phyloP scores from a whole-genome alignment of 306 rosid species.

The Vachellia collinsii region DNA sequence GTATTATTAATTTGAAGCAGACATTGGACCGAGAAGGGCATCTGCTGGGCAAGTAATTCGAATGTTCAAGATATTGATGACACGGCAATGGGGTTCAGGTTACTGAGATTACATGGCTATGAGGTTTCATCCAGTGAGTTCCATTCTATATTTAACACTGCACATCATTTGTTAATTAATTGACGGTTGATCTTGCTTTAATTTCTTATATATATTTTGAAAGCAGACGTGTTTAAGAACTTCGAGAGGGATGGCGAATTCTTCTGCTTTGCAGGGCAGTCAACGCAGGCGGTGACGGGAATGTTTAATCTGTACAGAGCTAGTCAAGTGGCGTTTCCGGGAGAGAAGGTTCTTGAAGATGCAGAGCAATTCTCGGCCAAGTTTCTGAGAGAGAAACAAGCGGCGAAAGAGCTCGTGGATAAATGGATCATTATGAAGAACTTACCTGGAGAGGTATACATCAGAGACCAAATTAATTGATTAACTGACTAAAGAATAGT shows the following conservation, averaged over 20 bases:
- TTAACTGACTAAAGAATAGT: neutral
- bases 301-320: conserved; percentile 77
- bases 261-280: conserved; percentile 73
- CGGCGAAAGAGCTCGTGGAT: conserved; percentile 63
- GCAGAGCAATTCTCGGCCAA: conserved; percentile 62
- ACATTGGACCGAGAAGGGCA: conserved; percentile 79
- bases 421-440: conserved; percentile 89
- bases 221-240: conserved; percentile 70
- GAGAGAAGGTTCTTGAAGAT: conserved; percentile 70
- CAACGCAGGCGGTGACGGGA: conserved; percentile 84
- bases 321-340: conserved; percentile 58
- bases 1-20: conserved; percentile 41
- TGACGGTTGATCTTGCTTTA: neutral
- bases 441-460: conserved; percentile 73
- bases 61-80: conserved; percentile 82
- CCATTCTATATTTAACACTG: neutral
- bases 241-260: conserved; percentile 79
- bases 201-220: neutral
- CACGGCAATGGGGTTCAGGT: conserved; percentile 88
- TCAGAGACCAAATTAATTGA: neutral
- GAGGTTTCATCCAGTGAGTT: conserved; percentile 66
- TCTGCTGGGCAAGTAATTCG: conserved; percentile 82
- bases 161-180: neutral
- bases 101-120: conserved; percentile 73
- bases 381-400: conserved; percentile 64